Evolutionary conservation across 495 filamentous ascomycete species (phyloP), one percentile per base, ranked within the genome.

Genomic region (Bacidia gigantensis): DNA sequence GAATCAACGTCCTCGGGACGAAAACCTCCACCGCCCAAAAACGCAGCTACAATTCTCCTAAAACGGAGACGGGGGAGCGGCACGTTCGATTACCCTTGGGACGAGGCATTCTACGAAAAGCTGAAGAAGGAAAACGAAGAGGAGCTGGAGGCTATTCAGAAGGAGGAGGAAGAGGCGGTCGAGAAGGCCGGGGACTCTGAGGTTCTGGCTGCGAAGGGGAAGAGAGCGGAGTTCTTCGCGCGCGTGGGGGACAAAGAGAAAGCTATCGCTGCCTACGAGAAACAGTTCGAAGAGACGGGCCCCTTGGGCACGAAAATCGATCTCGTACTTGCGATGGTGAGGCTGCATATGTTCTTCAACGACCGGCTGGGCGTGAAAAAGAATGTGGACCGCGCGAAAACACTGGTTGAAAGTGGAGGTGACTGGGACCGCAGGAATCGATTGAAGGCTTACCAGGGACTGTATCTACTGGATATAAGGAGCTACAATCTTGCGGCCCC

Each of bases 401-500:
- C 82, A 14, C 74, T 98, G 25, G 86, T 96, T 21, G 92, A 98
- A 61, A 85, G 80, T 54, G 92, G 92, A 58, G 92, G 92, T 58
- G 92, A 98, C 65, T 98, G 92, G 92, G 92, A 98, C 67, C 84
- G 92, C 24, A 82, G 92, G 63, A 98, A 98, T 69, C 84, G 92
- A 46, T 78, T 98, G 41, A 98, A 98, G 80, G 93, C 92, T 50
- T 98, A 98, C 77, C 87, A 94, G 67, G 92, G 92, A 55, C 72
- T 98, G 26, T 84, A 96, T 64, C 76, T 95, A 10, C 84, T 98
- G 54, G 95, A 90, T 26, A 78, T 86, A 48, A 88, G 92, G 42
- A 88, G 87, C 48, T 89, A 96, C 72, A 83, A 80, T 64, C 72
- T 86, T 46, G 89, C 88, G 25, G 92, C 93, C 3, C 93, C 93